Evolutionary conservation across 495 filamentous ascomycete species (phyloP).

Genomic region (Margaritispora aquatica): DNA sequence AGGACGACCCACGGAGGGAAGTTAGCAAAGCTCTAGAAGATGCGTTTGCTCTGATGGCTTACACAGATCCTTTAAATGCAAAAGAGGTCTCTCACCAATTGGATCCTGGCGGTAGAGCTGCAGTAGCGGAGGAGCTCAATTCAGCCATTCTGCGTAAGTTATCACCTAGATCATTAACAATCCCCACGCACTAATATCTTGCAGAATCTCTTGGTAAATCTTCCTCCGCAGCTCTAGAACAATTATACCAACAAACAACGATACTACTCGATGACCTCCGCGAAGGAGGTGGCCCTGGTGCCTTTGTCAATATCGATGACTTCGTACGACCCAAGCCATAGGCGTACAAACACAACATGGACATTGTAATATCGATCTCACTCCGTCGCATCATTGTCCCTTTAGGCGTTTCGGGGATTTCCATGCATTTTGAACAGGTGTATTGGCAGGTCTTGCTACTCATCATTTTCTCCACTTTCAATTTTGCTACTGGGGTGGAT

Average conservation of each 20-base stretch:
- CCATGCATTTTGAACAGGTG: conserved; percentile 21
- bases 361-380: not conserved
- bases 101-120: conserved; percentile 65
- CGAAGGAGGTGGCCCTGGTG: conserved; percentile 76
- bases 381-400: not conserved
- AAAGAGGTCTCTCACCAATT: conserved; percentile 74
- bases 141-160: conserved; percentile 82
- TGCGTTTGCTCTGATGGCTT: conserved; percentile 85
- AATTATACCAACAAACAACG: conserved; percentile 79
- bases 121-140: conserved; percentile 91
- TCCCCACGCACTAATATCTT: conserved; percentile 19
- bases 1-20: conserved; percentile 57
- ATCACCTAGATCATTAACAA: not conserved
- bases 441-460: conserved; percentile 4
- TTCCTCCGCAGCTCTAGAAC: conserved; percentile 79
- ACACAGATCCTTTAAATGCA: conserved; percentile 68
- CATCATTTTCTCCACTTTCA: not conserved
- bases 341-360: not conserved
- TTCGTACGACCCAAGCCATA: conserved; percentile 12
- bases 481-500: not conserved
- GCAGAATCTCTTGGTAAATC: conserved; percentile 86
- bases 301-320: conserved; percentile 80
- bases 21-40: conserved; percentile 71
- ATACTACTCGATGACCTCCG: conserved; percentile 78
- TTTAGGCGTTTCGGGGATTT: conserved; percentile 2